Evolutionary conservation across 306 rosid genomes (phyloP).

Genomic region (Prunus campanulata): DNA sequence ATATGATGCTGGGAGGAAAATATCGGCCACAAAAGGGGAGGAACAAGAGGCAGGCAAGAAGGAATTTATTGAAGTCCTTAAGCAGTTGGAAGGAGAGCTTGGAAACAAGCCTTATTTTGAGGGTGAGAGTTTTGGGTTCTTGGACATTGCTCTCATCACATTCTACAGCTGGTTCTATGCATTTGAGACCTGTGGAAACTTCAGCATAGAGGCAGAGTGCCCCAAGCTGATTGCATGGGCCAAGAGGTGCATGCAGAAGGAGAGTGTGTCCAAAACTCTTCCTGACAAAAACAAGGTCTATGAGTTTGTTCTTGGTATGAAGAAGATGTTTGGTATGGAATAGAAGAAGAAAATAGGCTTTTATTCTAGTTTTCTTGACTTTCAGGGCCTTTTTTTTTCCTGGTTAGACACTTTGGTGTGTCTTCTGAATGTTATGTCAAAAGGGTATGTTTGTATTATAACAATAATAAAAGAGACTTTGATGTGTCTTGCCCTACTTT

Average conservation of each 20-base stretch:
- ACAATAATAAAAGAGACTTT: too few species aligned
- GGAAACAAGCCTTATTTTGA: constrained; percentile 30
- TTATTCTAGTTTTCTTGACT: neutral
- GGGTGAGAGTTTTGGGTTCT: constrained; percentile 25
- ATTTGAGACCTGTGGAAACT: constrained; percentile 10
- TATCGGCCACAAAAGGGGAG: constrained; percentile 21
- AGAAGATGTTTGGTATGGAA: constrained; percentile 21
- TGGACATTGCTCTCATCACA: constrained; percentile 32
- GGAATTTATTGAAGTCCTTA: constrained; percentile 16
- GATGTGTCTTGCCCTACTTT: too few species aligned
- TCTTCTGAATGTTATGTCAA: neutral
- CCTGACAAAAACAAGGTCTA: constrained; percentile 19
- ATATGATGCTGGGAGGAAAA: constrained; percentile 23
- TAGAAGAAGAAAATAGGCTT: neutral
- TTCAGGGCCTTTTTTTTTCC: neutral
- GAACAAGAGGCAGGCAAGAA: constrained; percentile 20
- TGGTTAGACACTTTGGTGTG: neutral
- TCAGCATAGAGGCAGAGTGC: constrained; percentile 23
- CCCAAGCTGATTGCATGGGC: constrained; percentile 26
- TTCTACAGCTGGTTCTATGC: constrained; percentile 16
- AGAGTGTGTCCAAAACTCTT: constrained; percentile 24
- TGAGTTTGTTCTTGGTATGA: constrained; percentile 7
- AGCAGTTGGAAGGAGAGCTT: constrained; percentile 29
- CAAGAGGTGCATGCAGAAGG: constrained; percentile 16
- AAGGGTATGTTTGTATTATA: too few species aligned